These are phyloP conservation scores for Metarhizium guizhouense DNA, from an alignment of 2,329 filamentous ascomycete genomes.

Conservation along the genomic window DNA sequence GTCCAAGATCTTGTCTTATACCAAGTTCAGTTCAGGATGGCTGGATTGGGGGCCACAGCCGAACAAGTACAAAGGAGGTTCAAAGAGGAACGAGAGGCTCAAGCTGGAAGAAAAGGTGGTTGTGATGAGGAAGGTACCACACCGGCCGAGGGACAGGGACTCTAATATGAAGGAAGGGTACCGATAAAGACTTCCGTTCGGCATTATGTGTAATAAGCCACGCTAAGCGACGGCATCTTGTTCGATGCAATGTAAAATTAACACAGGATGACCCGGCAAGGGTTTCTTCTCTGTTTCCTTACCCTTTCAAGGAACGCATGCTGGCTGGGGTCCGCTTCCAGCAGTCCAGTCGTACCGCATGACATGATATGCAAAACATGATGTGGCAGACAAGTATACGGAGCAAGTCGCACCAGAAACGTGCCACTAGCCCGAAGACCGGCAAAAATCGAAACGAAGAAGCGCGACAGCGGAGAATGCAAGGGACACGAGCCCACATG, in stretches of 20 bases:
- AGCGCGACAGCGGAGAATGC: conserved; percentile 4
- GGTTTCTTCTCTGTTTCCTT: not conserved
- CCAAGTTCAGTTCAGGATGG: not conserved
- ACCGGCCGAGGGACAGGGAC: not conserved
- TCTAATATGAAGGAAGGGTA: not conserved
- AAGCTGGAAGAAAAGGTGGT: not conserved
- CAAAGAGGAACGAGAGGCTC: not conserved
- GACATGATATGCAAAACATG: not conserved
- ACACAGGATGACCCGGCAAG: not conserved
- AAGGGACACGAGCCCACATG: not conserved
- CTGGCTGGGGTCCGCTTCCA: not conserved
- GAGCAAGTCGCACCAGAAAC: not conserved
- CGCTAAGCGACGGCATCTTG: not conserved
- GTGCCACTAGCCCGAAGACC: not conserved
- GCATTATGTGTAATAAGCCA: not conserved
- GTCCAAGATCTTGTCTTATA: not conserved
- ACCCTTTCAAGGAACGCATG: not conserved
- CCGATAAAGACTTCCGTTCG: not conserved
- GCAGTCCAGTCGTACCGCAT: not conserved
- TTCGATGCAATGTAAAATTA: not conserved
- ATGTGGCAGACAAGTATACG: not conserved
- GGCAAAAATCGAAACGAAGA: not conserved
- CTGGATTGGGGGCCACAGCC: not conserved
- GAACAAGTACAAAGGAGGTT: not conserved
- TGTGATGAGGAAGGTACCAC: not conserved